These are phyloP conservation scores for Thuidium tamariscinum DNA, from an alignment of 225 moss, liverwort and hornwort species.

Conservation along the genomic window DNA sequence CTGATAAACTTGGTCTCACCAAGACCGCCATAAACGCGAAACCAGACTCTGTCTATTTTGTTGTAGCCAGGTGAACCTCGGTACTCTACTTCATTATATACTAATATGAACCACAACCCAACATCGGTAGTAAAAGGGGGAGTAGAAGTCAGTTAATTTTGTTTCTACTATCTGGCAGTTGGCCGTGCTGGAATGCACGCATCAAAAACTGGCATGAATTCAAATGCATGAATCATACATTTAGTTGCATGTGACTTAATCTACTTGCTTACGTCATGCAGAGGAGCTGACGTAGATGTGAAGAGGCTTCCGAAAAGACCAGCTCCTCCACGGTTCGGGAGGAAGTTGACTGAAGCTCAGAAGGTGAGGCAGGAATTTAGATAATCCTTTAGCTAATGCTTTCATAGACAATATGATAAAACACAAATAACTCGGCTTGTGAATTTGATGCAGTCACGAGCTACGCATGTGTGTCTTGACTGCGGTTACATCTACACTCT, in stretches of 20 bases:
- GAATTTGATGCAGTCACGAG: conserved; percentile 51
- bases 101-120: not conserved
- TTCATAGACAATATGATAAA: not conserved
- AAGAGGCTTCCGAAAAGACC: conserved; percentile 77
- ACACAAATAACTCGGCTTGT: not conserved
- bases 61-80: conserved; percentile 52
- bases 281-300: conserved; percentile 85
- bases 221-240: not conserved
- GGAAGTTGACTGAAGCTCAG: conserved; percentile 81
- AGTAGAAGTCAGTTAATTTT: not conserved
- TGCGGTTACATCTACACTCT: conserved; percentile 95
- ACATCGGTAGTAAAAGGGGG: not conserved
- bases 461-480: conserved; percentile 88
- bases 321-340: conserved; percentile 87
- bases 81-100: not conserved
- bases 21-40: conserved; percentile 88
- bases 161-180: not conserved
- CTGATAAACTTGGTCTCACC: conserved; percentile 76
- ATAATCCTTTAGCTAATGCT: not conserved
- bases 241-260: not conserved
- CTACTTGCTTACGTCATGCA: conserved; percentile 6
- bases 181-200: not conserved
- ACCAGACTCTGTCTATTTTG: conserved; percentile 82
- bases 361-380: conserved; percentile 36
- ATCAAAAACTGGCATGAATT: not conserved